phyloP scores from a whole-genome alignment of 768 basidiomycete genomes.

The Fibroporia radiculosa region DNA sequence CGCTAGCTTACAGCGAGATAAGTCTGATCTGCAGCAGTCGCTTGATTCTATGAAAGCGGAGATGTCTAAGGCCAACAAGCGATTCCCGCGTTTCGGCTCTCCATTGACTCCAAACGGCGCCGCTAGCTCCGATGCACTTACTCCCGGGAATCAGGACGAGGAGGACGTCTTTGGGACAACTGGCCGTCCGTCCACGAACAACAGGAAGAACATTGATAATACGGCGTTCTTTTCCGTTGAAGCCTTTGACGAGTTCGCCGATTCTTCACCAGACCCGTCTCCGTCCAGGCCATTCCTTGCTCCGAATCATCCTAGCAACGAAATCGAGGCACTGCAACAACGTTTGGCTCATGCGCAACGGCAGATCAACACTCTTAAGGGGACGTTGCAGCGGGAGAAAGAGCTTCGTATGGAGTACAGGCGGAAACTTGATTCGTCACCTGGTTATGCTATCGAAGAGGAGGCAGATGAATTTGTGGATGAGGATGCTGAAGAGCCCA shows the following conservation, averaged over 20 bases:
- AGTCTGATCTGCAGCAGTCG: constrained; percentile 79
- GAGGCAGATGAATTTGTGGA: constrained; percentile 39
- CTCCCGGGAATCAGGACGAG: constrained; percentile 48
- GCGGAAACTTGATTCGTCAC: constrained; percentile 41
- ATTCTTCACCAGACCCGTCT: constrained; percentile 56
- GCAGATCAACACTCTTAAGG: constrained; percentile 76
- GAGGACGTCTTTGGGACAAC: constrained; percentile 62
- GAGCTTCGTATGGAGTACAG: constrained; percentile 65
- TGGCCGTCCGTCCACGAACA: constrained; percentile 55
- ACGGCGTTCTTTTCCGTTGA: constrained; percentile 39
- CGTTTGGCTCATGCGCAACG: constrained; percentile 80
- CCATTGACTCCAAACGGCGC: constrained; percentile 62
- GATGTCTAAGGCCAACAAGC: constrained; percentile 51
- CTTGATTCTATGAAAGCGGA: constrained; percentile 75
- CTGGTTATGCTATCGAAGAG: constrained; percentile 33
- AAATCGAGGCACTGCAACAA: constrained; percentile 76
- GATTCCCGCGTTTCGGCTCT: constrained; percentile 59
- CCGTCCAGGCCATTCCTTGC: constrained; percentile 57
- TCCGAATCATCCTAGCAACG: constrained; percentile 68
- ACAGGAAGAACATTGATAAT: constrained; percentile 48
- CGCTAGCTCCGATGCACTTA: constrained; percentile 27
- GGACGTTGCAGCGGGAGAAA: constrained; percentile 76
- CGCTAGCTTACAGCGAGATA: constrained; percentile 85
- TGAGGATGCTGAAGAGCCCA: constrained; percentile 13
- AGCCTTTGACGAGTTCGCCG: constrained; percentile 33